Conservation (phyloP, 495 filamentous ascomycete species). For the Paragyromitra xinjiangensis region DNA sequence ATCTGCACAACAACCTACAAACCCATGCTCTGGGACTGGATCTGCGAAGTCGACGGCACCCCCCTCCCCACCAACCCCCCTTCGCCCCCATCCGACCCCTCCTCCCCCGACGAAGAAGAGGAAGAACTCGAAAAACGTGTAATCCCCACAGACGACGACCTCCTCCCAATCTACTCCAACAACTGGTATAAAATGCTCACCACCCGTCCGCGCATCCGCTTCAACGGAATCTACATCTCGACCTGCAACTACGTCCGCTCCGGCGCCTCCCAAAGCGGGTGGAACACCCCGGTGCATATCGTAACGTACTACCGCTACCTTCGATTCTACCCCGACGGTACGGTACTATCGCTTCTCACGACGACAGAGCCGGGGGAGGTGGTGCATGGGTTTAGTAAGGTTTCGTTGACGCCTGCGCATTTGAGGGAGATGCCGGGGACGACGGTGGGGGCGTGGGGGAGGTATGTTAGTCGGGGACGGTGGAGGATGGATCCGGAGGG, state of each 20-base stretch:
- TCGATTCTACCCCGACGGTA: slow-evolving; percentile 91
- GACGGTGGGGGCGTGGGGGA: slow-evolving; percentile 58
- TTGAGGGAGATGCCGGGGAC: slow-evolving; percentile 56
- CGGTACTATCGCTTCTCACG: slow-evolving; percentile 76
- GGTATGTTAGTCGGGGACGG: slow-evolving; percentile 48
- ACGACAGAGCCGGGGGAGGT: slow-evolving; percentile 85
- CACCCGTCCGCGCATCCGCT: slow-evolving; percentile 83
- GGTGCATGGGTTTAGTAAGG: slow-evolving; percentile 72
- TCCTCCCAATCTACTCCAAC: slow-evolving; percentile 61
- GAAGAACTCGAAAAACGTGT: slow-evolving; percentile 52
- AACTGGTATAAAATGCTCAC: slow-evolving; percentile 77
- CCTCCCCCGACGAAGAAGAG: slow-evolving; percentile 33
- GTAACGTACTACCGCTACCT: slow-evolving; percentile 98
- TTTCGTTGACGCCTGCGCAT: slow-evolving; percentile 30
- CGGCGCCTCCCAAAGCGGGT: slow-evolving; percentile 64
- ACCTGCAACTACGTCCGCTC: slow-evolving; percentile 93
- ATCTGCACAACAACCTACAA: slow-evolving; percentile 76
- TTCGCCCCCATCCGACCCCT: slow-evolving; percentile 11
- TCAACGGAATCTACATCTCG: slow-evolving; percentile 93
- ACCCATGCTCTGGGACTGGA: slow-evolving; percentile 84
- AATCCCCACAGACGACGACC: slow-evolving; percentile 59
- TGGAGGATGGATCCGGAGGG: slow-evolving; percentile 65
- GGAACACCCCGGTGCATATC: slow-evolving; percentile 87
- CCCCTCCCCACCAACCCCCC: slow-evolving; percentile 51
- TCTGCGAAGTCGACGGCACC: slow-evolving; percentile 70